Percentiles rank a stretch among this genome's conserved stretches.
Evolutionary conservation across 2,329 filamentous ascomycete species (phyloP).

Genomic region (Aureobasidium sp.): DNA sequence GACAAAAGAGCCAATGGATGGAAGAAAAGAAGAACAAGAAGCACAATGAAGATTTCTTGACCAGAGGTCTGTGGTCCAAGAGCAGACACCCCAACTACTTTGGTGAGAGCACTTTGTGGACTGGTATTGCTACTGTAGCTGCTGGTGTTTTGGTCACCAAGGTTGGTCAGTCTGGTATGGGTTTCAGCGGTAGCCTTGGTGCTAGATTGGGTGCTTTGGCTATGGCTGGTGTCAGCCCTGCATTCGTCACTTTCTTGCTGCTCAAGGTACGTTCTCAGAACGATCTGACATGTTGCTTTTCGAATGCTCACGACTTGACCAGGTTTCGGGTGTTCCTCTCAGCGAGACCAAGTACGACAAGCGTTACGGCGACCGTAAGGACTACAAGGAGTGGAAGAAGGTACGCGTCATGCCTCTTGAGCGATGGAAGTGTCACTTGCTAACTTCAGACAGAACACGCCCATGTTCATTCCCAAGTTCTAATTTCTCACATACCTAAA

Average conservation of each 20-base stretch:
- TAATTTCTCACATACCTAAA: conserved; percentile 20
- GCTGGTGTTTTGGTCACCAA: conserved; percentile 47
- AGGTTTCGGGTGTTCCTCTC: conserved; percentile 49
- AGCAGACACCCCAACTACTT: conserved; percentile 63
- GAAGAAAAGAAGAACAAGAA: conserved; percentile 54
- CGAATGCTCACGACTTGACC: neutral
- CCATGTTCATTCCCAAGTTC: conserved; percentile 55
- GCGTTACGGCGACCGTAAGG: conserved; percentile 52
- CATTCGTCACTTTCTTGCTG: conserved; percentile 55
- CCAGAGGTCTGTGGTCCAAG: conserved; percentile 52
- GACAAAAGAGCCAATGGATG: conserved; percentile 55
- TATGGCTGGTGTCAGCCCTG: conserved; percentile 51
- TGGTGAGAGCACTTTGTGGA: conserved; percentile 62
- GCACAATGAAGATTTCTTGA: conserved; percentile 59
- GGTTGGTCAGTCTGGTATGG: conserved; percentile 50
- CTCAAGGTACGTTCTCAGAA: conserved; percentile 43
- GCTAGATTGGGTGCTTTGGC: conserved; percentile 38
- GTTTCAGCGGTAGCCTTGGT: conserved; percentile 37
- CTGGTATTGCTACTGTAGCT: conserved; percentile 52
- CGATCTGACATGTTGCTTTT: neutral
- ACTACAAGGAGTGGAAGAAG: conserved; percentile 58
- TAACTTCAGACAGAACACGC: conserved; percentile 43
- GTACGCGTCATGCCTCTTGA: neutral
- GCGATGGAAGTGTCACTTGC: neutral
- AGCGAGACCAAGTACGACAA: conserved; percentile 63